Percentiles rank a stretch among this genome's conserved stretches.
Evolutionary conservation across 495 filamentous ascomycete genomes (phyloP).

Genomic region (Trichoderma parareesei): DNA sequence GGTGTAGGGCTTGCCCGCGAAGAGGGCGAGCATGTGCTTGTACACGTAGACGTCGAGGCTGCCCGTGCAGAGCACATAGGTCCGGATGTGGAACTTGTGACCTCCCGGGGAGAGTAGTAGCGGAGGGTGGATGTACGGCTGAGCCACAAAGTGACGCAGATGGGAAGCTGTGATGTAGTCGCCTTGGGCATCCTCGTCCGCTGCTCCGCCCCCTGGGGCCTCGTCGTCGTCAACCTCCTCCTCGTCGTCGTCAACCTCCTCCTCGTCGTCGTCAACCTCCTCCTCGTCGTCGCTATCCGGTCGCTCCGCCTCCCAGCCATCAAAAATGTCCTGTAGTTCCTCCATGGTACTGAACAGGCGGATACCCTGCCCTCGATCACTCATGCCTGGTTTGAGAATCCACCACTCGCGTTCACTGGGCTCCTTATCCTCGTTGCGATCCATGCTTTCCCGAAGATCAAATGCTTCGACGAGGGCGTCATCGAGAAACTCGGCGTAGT

Average conservation of each 20-base stretch:
- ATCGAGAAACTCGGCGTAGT: conserved; percentile 94
- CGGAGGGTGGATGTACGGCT: conserved; percentile 90
- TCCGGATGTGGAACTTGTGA: conserved; percentile 90
- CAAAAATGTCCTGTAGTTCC: conserved; percentile 75
- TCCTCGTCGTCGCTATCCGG: conserved; percentile 54
- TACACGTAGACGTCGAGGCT: conserved; percentile 79
- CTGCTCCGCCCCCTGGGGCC: conserved; percentile 12
- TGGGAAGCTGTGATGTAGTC: conserved; percentile 74
- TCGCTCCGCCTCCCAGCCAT: conserved; percentile 65
- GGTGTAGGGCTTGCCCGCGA: conserved; percentile 63
- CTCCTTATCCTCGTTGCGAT: conserved; percentile 42
- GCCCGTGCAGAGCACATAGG: conserved; percentile 78
- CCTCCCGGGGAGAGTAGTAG: conserved; percentile 58
- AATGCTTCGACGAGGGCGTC: conserved; percentile 85
- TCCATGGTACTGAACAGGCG: conserved; percentile 75
- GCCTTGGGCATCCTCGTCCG: conserved; percentile 14
- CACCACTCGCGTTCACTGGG: conserved; percentile 73
- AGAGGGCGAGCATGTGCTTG: conserved; percentile 82
- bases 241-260: conserved; percentile 47
- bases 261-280: conserved; percentile 20
- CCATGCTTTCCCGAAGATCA: conserved; percentile 70
- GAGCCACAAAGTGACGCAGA: conserved; percentile 89
- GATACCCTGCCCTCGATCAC: conserved; percentile 89
- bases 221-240: conserved; percentile 27
- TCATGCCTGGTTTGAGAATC: conserved; percentile 97